Percentiles rank a stretch among this genome's conserved stretches.
Conservation (phyloP, 2,329 filamentous ascomycete genomes). For the Chrysoporthe austroafricana region DNA sequence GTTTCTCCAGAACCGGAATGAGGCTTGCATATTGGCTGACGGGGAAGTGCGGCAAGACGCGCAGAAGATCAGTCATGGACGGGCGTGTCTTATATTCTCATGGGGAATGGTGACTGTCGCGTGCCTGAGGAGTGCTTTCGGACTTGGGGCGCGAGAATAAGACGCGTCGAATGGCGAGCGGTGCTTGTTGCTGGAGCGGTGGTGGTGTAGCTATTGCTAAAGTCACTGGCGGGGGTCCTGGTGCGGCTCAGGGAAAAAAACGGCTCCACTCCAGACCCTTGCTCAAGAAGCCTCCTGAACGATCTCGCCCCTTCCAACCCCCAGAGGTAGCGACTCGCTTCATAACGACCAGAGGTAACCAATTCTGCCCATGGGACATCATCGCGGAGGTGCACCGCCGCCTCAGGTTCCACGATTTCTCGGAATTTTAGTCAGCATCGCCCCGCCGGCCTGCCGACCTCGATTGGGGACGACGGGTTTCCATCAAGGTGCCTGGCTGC, state of each 20-base stretch:
- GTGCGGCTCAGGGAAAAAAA: neutral
- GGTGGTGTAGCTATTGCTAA: constrained; percentile 9
- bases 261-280: neutral
- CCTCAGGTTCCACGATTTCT: no score
- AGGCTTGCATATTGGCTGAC: constrained; percentile 73
- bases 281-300: neutral
- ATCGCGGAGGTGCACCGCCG: neutral
- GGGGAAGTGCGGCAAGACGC: constrained; percentile 80
- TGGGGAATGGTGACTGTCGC: neutral
- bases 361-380: neutral
- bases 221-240: neutral
- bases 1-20: constrained; percentile 77
- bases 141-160: no score
- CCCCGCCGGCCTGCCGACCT: neutral
- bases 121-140: no score
- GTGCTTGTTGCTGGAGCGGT: neutral
- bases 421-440: neutral
- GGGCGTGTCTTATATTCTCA: neutral
- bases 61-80: constrained; percentile 82
- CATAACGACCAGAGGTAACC: neutral
- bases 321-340: neutral
- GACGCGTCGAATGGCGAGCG: neutral
- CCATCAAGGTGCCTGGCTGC: neutral
- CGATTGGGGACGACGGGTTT: neutral
- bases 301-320: neutral